A percentile compares a stretch with the other conserved stretches of the same genome.
Conservation (phyloP, 1,284 basidiomycete genomes). For the Rhodotorula sp. region DNA sequence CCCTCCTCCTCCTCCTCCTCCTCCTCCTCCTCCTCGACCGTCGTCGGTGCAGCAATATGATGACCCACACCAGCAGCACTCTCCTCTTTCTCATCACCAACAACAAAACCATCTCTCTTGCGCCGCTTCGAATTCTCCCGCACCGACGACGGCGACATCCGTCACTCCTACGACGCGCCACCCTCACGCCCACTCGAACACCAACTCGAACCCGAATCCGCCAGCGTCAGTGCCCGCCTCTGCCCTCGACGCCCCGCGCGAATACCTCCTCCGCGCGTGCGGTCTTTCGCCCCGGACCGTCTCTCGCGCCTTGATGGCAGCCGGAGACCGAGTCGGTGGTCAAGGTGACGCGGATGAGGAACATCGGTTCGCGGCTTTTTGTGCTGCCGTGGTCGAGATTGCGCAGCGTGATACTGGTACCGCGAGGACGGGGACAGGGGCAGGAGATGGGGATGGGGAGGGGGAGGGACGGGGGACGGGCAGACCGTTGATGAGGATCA, state of each 20-base stretch:
- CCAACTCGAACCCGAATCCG: background rate
- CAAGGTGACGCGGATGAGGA: background rate
- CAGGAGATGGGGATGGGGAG: too few species aligned
- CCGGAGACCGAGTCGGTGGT: background rate
- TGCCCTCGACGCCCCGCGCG: background rate
- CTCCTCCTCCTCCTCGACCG: too few species aligned
- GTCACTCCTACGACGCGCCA: too few species aligned
- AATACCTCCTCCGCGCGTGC: conserved; percentile 13
- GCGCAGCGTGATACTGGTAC: background rate
- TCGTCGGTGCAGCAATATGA: too few species aligned
- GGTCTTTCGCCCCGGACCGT: background rate
- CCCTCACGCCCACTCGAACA: background rate
- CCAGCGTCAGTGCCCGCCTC: background rate
- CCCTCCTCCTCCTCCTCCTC: too few species aligned
- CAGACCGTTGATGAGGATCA: background rate
- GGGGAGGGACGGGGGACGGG: too few species aligned
- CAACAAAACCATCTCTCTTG: too few species aligned
- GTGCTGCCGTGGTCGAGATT: conserved; percentile 2
- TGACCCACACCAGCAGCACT: background rate
- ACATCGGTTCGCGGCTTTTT: conserved; percentile 10
- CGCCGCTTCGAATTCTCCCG: too few species aligned
- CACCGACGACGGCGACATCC: background rate
- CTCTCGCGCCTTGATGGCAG: background rate
- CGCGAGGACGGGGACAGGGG: background rate
- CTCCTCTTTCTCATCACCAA: background rate